Evolutionary conservation across 768 basidiomycete genomes (phyloP).

Genomic region (Pleurotus citrinopileatus): DNA sequence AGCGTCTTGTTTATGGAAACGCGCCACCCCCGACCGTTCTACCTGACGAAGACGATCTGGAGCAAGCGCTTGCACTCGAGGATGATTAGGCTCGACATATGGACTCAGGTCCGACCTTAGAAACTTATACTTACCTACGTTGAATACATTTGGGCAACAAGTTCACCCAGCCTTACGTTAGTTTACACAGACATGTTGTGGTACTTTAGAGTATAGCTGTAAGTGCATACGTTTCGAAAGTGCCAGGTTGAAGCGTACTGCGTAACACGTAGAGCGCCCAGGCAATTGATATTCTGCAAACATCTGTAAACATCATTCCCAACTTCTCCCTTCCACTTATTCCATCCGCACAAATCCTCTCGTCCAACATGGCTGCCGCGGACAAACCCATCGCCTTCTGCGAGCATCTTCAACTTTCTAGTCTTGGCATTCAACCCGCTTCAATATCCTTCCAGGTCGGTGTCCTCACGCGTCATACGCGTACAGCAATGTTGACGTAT

Average conservation of each 20-base stretch:
- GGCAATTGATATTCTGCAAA: neutral
- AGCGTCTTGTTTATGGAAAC: slow-evolving; percentile 74
- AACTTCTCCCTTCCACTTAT: slow-evolving; percentile 6
- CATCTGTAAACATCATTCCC: slow-evolving; percentile 8
- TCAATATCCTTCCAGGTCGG: slow-evolving; percentile 95
- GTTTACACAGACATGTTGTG: no score
- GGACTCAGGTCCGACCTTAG: no score
- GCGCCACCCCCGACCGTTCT: slow-evolving; percentile 52
- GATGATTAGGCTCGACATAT: slow-evolving; percentile 41
- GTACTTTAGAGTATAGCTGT: no score
- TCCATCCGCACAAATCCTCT: neutral
- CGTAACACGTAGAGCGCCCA: no score
- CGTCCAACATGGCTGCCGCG: slow-evolving; percentile 35
- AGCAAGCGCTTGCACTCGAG: slow-evolving; percentile 67
- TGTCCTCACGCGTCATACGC: slow-evolving; percentile 31
- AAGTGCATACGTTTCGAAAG: no score
- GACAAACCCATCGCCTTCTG: slow-evolving; percentile 86
- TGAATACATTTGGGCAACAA: no score
- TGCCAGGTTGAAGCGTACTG: no score
- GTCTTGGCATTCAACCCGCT: slow-evolving; percentile 91
- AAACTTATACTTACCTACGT: no score
- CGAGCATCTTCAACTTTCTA: slow-evolving; percentile 92
- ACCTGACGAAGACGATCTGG: slow-evolving; percentile 68
- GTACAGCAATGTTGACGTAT: slow-evolving; percentile 12
- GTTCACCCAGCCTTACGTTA: no score